Percentiles rank a stretch among this genome's conserved stretches.
phyloP scores from a whole-genome alignment of 164 flowering plant genomes.

The Sedum album region DNA sequence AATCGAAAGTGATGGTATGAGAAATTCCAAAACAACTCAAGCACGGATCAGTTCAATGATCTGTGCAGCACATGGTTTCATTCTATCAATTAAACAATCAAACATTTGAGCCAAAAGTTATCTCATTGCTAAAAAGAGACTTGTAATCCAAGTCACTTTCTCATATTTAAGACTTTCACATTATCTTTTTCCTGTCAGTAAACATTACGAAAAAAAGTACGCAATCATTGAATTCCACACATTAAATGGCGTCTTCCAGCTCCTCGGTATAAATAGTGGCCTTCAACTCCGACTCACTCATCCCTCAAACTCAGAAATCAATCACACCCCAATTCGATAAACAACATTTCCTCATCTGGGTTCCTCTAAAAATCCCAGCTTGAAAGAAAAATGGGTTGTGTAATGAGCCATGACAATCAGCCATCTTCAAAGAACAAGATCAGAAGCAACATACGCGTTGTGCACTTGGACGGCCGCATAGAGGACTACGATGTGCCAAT shows the following conservation, averaged over 20 bases:
- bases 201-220: not conserved
- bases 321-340: not conserved
- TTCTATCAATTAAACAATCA: not conserved
- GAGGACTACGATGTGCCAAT: conserved; percentile 10
- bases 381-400: conserved; percentile 4
- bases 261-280: not conserved
- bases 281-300: not conserved
- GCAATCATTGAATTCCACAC: not conserved
- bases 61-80: not conserved
- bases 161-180: not conserved
- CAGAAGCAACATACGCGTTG: conserved; percentile 4
- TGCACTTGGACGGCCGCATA: conserved; percentile 10
- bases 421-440: not conserved
- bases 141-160: not conserved
- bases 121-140: not conserved
- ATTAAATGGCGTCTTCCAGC: no score
- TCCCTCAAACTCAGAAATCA: not conserved
- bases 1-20: no score
- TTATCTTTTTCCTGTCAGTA: not conserved
- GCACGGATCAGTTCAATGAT: not conserved
- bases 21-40: not conserved
- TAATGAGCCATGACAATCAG: not conserved
- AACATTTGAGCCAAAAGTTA: not conserved
- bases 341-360: not conserved
- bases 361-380: not conserved